phyloP scores from a whole-genome alignment of 2,329 filamentous ascomycete species.

The Xylaria arbuscula region DNA sequence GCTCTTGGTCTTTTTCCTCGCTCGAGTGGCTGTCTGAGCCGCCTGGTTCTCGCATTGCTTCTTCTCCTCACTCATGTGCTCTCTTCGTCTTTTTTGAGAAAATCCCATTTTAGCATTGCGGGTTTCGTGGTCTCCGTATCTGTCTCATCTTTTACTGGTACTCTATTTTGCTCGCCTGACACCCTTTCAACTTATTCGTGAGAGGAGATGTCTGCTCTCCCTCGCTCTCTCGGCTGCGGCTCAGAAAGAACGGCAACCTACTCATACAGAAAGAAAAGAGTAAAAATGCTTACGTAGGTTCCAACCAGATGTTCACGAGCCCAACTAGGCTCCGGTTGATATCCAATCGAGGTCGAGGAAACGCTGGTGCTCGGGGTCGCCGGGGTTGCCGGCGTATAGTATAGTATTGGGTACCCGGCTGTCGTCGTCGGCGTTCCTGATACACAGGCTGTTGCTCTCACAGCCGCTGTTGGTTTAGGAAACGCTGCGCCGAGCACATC shows the following conservation, averaged over 20 bases:
- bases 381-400: constrained; percentile 45
- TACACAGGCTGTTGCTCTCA: constrained; percentile 40
- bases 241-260: neutral
- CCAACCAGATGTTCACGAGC: constrained; percentile 43
- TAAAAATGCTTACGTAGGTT: constrained; percentile 47
- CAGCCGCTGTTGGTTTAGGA: constrained; percentile 22
- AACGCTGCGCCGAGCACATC: constrained; percentile 35
- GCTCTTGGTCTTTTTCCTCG: neutral
- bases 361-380: constrained; percentile 39
- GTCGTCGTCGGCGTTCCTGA: constrained; percentile 45
- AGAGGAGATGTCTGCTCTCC: neutral
- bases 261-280: too few species aligned
- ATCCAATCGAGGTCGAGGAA: constrained; percentile 37
- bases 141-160: neutral
- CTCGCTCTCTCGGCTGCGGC: too few species aligned
- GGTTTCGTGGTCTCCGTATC: neutral
- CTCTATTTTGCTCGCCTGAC: neutral
- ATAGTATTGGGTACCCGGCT: constrained; percentile 48
- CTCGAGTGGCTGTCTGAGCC: too few species aligned
- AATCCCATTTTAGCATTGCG: neutral
- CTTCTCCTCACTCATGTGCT: neutral
- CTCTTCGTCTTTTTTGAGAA: neutral
- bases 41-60: neutral
- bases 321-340: constrained; percentile 47
- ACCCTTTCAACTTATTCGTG: too few species aligned